Base-by-base conservation (phyloP, 179 eudicot species). In the Silene vulgaris region DNA sequence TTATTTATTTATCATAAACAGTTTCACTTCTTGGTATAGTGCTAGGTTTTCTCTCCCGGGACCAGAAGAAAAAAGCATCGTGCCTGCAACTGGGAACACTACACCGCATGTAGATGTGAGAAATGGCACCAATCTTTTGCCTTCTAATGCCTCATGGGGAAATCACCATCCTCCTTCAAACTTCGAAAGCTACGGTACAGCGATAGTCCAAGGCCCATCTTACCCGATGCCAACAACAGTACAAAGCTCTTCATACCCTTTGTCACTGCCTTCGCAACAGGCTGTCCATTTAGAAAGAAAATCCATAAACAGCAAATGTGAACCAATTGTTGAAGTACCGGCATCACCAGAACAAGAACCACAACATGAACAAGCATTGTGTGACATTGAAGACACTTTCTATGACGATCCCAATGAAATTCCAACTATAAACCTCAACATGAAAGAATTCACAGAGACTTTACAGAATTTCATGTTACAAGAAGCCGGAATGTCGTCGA, bases 311-410 rank as follows among this genome's bases (percentile, higher is more conserved):
- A 75, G 65, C 5, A 69, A 35, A 54, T 83, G 83, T 59, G 96
- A 89, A 68, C 97, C 97, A 60, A 89, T 88, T 76, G 74, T 92
- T 85, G 99, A 95, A 82, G 87, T 80, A 54, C 97, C 97, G 63
- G 82, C 96, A 79, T 85, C 97, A 30, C 99, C 98, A 59, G 88
- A 85, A 71, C 87, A 76, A 64, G 87, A 82, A 71, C 77, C 80
- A 45, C 79, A 83, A 21, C 77, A 70, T 19, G 76, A 74, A 43
- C 81, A 80, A 67, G 59, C 79, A 71, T n/a, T 72, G n/a, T 72
- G 74, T n/a, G 86, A 85, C 69, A 83, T 85, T 20, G 88, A 85
- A 73, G 88, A 85, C 75, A 14, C 82, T 28, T 75, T 80, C 59
- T 78, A 69, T 30, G 88, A 85, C 48, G 86, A 85, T 75, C 85